Conservation (phyloP, 495 filamentous ascomycete species). For the Darksidea phi region DNA sequence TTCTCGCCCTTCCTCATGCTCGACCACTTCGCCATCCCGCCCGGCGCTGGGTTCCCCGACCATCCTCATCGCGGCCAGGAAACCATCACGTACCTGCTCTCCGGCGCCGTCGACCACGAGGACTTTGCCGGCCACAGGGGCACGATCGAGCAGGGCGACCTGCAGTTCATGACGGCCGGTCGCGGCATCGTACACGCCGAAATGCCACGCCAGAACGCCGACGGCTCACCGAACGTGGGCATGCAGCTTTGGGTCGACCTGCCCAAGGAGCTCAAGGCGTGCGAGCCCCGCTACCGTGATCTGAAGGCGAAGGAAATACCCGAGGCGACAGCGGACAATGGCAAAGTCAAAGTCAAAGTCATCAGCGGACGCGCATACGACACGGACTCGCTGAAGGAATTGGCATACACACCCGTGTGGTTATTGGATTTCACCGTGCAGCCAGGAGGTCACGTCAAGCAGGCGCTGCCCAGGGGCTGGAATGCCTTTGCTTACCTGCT, state of each 20-base stretch:
- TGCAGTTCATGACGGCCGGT: conserved; percentile 98
- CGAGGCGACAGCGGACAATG: conserved; percentile 62
- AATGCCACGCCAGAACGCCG: conserved; percentile 80
- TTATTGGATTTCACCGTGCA: conserved; percentile 79
- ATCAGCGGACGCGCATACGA: conserved; percentile 82
- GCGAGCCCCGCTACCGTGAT: conserved; percentile 91
- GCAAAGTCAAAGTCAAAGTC: conserved; percentile 77
- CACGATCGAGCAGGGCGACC: conserved; percentile 77
- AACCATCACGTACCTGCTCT: conserved; percentile 87
- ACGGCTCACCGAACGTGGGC: conserved; percentile 78
- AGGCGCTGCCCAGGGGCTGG: conserved; percentile 77
- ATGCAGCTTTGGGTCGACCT: conserved; percentile 96
- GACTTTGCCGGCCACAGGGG: conserved; percentile 90
- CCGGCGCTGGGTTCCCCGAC: conserved; percentile 85
- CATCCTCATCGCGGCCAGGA: conserved; percentile 69
- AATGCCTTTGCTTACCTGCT: conserved; percentile 88
- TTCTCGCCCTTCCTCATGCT: conserved; percentile 97
- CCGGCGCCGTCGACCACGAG: conserved; percentile 87
- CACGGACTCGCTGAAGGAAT: conserved; percentile 78
- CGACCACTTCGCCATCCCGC: conserved; percentile 82
- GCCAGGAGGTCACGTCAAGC: conserved; percentile 71
- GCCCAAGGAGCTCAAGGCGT: conserved; percentile 74
- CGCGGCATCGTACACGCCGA: conserved; percentile 93
- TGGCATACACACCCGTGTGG: conserved; percentile 96
- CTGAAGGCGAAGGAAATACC: conserved; percentile 76